Percentiles rank a stretch among this genome's conserved stretches.
Evolutionary conservation across 2,329 filamentous ascomycete species (phyloP).

Genomic region (Fusarium sp.): DNA sequence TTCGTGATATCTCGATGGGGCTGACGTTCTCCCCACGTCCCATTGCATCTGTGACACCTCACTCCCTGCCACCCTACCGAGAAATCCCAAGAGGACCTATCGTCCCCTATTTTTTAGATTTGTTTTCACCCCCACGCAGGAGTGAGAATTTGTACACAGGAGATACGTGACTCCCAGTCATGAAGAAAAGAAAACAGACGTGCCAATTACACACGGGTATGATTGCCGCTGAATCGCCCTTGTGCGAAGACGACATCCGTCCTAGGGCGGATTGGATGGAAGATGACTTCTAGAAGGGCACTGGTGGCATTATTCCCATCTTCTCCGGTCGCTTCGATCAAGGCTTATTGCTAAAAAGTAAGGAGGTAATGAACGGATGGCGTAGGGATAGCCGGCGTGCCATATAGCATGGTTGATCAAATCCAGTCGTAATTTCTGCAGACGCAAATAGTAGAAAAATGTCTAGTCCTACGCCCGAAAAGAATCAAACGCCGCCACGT

Average conservation of each 20-base stretch:
- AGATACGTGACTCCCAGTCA: slow-evolving; percentile 35
- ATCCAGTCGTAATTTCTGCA: slow-evolving; percentile 48
- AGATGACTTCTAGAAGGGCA: slow-evolving; percentile 20
- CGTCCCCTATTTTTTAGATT: slow-evolving; percentile 38
- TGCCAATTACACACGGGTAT: slow-evolving; percentile 39
- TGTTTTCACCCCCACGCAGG: slow-evolving; percentile 9
- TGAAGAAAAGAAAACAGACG: slow-evolving; percentile 39
- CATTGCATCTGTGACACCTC: slow-evolving; percentile 30
- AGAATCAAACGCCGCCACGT: slow-evolving; percentile 53
- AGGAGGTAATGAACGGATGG: slow-evolving; percentile 55
- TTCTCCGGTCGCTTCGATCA: slow-evolving; percentile 46
- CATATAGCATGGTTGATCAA: slow-evolving; percentile 45
- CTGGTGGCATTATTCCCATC: slow-evolving; percentile 29
- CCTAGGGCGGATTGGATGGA: not conserved
- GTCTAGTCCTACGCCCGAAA: slow-evolving; percentile 53
- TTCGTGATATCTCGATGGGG: slow-evolving; percentile 24
- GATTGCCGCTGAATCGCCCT: slow-evolving; percentile 17
- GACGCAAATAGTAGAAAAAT: slow-evolving; percentile 44
- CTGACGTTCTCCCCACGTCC: slow-evolving; percentile 19
- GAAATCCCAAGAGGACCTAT: slow-evolving; percentile 38
- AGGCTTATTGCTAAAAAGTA: slow-evolving; percentile 42
- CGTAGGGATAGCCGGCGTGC: slow-evolving; percentile 48
- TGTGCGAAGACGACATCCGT: slow-evolving; percentile 14
- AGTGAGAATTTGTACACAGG: slow-evolving; percentile 42
- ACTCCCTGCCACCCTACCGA: slow-evolving; percentile 29